Conservation (phyloP, 176 grass and related monocot genomes). For the Otatea glauca region DNA sequence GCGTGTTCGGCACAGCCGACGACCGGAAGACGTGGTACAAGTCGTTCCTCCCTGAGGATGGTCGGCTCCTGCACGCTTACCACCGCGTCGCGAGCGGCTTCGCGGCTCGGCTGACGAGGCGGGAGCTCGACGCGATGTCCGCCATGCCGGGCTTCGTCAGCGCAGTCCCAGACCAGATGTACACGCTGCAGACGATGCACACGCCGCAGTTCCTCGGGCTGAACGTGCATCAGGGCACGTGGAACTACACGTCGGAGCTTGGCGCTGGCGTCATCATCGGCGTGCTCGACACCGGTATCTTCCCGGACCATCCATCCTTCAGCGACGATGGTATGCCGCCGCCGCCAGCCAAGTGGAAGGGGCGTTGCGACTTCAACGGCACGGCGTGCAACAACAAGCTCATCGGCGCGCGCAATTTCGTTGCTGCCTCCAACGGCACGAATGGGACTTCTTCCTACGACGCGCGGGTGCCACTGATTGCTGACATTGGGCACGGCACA, state of each 20-base stretch:
- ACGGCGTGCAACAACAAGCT: slow-evolving; percentile 74
- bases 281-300: slow-evolving; percentile 62
- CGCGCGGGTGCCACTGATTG: slow-evolving; percentile 23
- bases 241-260: background rate
- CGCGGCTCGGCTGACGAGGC: slow-evolving; percentile 48
- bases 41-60: slow-evolving; percentile 47
- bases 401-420: slow-evolving; percentile 44
- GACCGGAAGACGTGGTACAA: slow-evolving; percentile 50
- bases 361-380: slow-evolving; percentile 52
- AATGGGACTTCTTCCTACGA: too few species aligned
- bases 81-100: slow-evolving; percentile 71
- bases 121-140: slow-evolving; percentile 42
- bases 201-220: slow-evolving; percentile 65
- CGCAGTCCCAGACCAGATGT: slow-evolving; percentile 31
- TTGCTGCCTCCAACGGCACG: too few species aligned
- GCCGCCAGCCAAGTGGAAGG: slow-evolving; percentile 59
- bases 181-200: slow-evolving; percentile 59
- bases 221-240: background rate
- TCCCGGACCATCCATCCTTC: slow-evolving; percentile 65
- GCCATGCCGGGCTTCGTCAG: slow-evolving; percentile 53
- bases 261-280: slow-evolving; percentile 68
- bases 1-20: slow-evolving; percentile 24
- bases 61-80: slow-evolving; percentile 55
- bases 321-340: slow-evolving; percentile 52
- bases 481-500: slow-evolving; percentile 44